These are phyloP conservation scores for Neoboletus magnificus DNA, from an alignment of 768 basidiomycete genomes.

Conservation along the genomic window DNA sequence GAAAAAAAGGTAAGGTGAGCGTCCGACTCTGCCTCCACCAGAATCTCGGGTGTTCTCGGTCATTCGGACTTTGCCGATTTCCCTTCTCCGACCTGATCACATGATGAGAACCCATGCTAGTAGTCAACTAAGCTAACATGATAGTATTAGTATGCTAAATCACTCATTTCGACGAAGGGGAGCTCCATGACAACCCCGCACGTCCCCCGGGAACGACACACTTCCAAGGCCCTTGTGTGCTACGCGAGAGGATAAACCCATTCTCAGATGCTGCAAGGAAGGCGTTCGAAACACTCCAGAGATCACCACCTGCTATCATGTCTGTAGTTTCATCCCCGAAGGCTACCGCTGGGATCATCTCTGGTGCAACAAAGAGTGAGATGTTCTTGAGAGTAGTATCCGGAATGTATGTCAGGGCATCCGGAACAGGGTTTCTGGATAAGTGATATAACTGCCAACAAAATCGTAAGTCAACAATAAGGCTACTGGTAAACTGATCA, in stretches of 20 bases:
- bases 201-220: constrained; percentile 40
- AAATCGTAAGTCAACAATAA: background rate
- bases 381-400: constrained; percentile 11
- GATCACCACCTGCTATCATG: background rate
- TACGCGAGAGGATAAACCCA: constrained; percentile 42
- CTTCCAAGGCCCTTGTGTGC: constrained; percentile 37
- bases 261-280: constrained; percentile 56
- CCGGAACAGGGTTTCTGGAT: constrained; percentile 20
- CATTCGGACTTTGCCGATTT: constrained; percentile 23
- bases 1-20: constrained; percentile 25
- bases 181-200: constrained; percentile 16
- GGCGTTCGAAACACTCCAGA: constrained; percentile 4
- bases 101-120: no score
- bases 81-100: constrained; percentile 20
- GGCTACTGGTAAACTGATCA: background rate
- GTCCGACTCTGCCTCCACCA: background rate
- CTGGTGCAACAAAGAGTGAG: constrained; percentile 25
- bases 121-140: no score
- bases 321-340: background rate
- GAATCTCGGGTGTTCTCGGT: constrained; percentile 34
- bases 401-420: background rate
- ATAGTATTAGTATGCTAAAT: background rate
- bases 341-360: constrained; percentile 5
- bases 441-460: constrained; percentile 43
- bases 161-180: background rate